Base-by-base conservation (phyloP, 306 rosid species). In the Parietaria judaica region DNA sequence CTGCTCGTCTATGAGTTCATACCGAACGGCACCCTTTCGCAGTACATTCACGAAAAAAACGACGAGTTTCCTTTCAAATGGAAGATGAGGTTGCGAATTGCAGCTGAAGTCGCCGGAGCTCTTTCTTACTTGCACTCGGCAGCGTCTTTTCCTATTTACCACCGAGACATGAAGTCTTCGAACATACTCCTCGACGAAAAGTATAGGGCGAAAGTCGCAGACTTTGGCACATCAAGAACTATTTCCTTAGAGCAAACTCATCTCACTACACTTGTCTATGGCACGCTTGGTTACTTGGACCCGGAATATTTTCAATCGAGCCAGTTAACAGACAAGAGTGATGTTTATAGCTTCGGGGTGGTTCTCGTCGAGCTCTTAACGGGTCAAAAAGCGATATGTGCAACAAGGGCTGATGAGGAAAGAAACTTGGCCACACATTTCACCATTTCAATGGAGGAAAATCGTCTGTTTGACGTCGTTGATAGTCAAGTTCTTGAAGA, bases 381-480 rank as follows among this genome's bases (percentile, higher is more conserved):
- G 0, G 65, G 75, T 4, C 70, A 71, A 64, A 64, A 57, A 13
- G 58, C 65, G 11, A 58, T 71, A 14, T 70, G 53, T 6, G 2
- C 0, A 1, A 8, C 11, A 17, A 64, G 59, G 39, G 58, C 60
- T 12, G 49, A 49, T 36, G 66, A 74, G 68, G 49, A 62, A 0
- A 69, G 56, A n/a, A 76, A 51, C 41, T 76, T 84, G n/a, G 73
- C 84, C 3, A 64, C 74, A 1, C 70, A 76, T 71, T 84, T 81
- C 36, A 41, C 60, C 23, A 37, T 45, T 4, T 53, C 49, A 2
- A 58, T 76, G 63, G 68, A 78, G 14, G 58, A 66, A 7, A 60
- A 70, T 39, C 15, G 15, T 12, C 12, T 74, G 0, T 76, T 74
- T 61, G 83, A 74, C 7, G 56, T 81, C 8, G 15, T 79, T 54